Conservation (phyloP, 495 filamentous ascomycete species). For the Clohesyomyces aquaticus region DNA sequence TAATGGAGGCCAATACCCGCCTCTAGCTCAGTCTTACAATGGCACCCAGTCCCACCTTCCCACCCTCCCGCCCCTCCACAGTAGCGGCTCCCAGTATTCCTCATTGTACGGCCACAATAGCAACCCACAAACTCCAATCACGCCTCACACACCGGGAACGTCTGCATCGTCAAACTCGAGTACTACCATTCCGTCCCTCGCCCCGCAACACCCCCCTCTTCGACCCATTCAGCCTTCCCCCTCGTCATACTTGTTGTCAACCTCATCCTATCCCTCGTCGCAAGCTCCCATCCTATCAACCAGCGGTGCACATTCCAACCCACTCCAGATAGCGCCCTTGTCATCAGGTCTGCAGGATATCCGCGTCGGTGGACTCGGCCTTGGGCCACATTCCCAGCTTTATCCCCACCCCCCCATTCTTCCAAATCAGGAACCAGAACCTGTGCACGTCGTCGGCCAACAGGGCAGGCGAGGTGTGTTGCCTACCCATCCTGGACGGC, state of each 20-base stretch:
- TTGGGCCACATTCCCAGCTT: conserved; percentile 31
- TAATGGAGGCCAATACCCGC: conserved; percentile 29
- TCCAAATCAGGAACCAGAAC: conserved; percentile 56
- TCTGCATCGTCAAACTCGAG: conserved; percentile 26
- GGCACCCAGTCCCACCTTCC: conserved; percentile 29
- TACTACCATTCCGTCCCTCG: conserved; percentile 32
- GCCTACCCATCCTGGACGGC: conserved; percentile 84
- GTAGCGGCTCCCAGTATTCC: conserved; percentile 26
- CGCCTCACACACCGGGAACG: conserved; percentile 30
- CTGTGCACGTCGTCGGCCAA: conserved; percentile 88
- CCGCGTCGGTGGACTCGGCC: conserved; percentile 28
- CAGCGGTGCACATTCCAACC: conserved; percentile 26
- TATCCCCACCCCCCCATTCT: conserved; percentile 33
- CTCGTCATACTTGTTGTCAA: conserved; percentile 24
- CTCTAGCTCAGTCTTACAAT: conserved; percentile 34
- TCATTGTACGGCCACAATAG: conserved; percentile 36
- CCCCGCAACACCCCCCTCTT: conserved; percentile 35
- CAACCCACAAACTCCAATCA: conserved; percentile 37
- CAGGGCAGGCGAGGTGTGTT: conserved; percentile 87
- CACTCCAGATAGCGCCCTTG: conserved; percentile 32
- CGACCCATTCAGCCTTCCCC: conserved; percentile 39
- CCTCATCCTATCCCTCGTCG: conserved; percentile 26
- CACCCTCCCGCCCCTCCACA: conserved; percentile 36
- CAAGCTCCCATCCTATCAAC: conserved; percentile 30
- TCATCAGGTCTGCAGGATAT: conserved; percentile 31